phyloP scores from a whole-genome alignment of 2,329 filamentous ascomycete species.

The Penicillium nordicum region DNA sequence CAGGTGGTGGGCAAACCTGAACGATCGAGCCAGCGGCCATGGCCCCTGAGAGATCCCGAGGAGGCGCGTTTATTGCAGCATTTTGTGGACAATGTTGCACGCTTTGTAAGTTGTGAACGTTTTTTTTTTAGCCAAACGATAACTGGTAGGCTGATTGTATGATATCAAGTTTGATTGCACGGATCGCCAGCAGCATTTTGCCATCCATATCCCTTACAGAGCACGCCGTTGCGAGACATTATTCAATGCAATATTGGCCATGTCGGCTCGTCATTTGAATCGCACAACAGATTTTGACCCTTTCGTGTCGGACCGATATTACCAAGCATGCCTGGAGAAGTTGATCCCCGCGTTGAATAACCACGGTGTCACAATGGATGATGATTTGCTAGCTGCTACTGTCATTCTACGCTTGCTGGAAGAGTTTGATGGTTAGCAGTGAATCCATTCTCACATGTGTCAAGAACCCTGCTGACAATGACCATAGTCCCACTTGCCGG shows the following conservation, averaged over 20 bases:
- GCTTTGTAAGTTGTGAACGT: slow-evolving; percentile 12
- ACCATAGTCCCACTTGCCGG: slow-evolving; percentile 22
- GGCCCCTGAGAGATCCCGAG: slow-evolving; percentile 20
- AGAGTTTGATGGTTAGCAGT: slow-evolving; percentile 39
- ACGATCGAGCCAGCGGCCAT: slow-evolving; percentile 3
- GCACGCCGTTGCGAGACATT: slow-evolving; percentile 28
- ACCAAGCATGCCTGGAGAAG: slow-evolving; percentile 40
- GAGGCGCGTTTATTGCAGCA: slow-evolving; percentile 19
- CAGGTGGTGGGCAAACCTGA: neutral
- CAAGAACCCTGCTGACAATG: slow-evolving; percentile 2
- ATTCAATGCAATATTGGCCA: slow-evolving; percentile 43
- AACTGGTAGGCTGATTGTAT: neutral
- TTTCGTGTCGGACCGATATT: slow-evolving; percentile 43
- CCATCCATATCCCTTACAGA: slow-evolving; percentile 23
- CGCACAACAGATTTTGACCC: slow-evolving; percentile 40
- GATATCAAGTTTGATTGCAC: slow-evolving; percentile 25
- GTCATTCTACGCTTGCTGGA: slow-evolving; percentile 42
- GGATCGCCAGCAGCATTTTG: slow-evolving; percentile 26
- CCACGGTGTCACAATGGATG: slow-evolving; percentile 39
- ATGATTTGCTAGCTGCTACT: slow-evolving; percentile 41
- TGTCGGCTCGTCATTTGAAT: slow-evolving; percentile 44
- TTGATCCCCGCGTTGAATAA: slow-evolving; percentile 42
- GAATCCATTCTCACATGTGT: neutral
- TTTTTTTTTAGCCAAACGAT: neutral
- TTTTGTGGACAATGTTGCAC: slow-evolving; percentile 20